Base-by-base conservation (phyloP, 768 basidiomycete species). In the Coprinopsis sp. region DNA sequence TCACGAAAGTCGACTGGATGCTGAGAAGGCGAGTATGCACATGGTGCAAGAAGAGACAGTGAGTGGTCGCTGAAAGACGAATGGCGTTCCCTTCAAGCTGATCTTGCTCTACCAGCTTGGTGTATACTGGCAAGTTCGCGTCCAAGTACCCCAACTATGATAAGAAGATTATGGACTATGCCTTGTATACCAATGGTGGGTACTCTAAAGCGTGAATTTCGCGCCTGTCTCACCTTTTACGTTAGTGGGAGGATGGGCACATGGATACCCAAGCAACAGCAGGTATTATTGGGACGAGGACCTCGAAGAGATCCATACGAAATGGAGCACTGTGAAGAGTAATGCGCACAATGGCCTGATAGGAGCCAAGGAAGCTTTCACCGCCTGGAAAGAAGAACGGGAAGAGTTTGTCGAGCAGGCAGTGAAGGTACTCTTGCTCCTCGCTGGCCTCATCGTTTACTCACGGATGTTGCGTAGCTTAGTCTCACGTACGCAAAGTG, bases 241-340 rank as follows among this genome's bases (percentile, higher is more conserved):
- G 4, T n/a, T 49, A 69, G 67, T 60, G 24, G 59, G 62, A 21
- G 63, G 60, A 10, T 60, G 62, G 59, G 24, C 58, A 3, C 59
- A 62, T 47, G 59, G 60, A 1, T 50, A 58, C 37, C 37, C 52
- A 4, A 59, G 58, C 8, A 44, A 22, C 2, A 66, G 63, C 40
- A 56, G 56, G 29, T 70, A 58, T 37, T 70, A 62, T 50, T 70
- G 67, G 68, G 53, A 52, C 16, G 23, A 33, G 3, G 69, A 70
- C 40, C n/a, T n/a, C n/a, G n/a, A n/a, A n/a, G n/a, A n/a, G n/a
- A 56, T 71, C 16, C 37, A 54, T 6, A 34, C 52, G 2, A 60
- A 67, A 45, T 50, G 54, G 4, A 8, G 19, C 11, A 47, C 42
- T 22, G 51, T 62, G 14, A 56, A 24, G 1, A 45, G 2, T 0